phyloP scores from a whole-genome alignment of 805 yeast genomes.

The Lipomyces japonicus region DNA sequence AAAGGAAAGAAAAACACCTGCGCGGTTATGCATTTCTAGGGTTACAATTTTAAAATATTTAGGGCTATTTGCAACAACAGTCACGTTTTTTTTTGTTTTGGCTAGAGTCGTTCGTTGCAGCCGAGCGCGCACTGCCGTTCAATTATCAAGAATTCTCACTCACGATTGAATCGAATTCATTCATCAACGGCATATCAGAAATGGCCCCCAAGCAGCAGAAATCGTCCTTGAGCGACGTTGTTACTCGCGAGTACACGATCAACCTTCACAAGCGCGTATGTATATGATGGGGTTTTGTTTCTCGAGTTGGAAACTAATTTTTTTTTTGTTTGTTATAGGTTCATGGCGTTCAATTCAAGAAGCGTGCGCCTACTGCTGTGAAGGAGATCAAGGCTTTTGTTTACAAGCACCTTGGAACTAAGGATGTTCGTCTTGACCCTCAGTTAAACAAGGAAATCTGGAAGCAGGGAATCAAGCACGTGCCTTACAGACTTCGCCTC shows the following conservation, averaged over 20 bases:
- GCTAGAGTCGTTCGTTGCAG: no score
- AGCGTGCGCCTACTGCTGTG: slow-evolving; percentile 99
- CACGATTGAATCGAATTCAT: no score
- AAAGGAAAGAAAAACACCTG: no score
- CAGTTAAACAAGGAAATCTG: slow-evolving; percentile 96
- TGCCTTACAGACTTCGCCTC: slow-evolving; percentile 95
- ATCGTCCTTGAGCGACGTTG: slow-evolving; percentile 96
- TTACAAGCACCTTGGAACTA: slow-evolving; percentile 97
- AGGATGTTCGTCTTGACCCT: slow-evolving; percentile 98
- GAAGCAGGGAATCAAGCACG: slow-evolving; percentile 99
- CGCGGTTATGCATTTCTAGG: no score
- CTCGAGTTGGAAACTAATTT: neutral
- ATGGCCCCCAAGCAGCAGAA: slow-evolving; percentile 46
- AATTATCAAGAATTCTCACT: no score
- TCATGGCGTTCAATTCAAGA: slow-evolving; percentile 98
- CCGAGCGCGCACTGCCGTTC: no score
- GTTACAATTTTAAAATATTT: no score
- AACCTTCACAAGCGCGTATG: slow-evolving; percentile 99
- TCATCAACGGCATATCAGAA: neutral
- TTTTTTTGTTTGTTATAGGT: slow-evolving; percentile 46
- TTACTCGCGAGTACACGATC: slow-evolving; percentile 99
- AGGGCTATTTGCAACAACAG: no score
- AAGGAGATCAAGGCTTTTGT: slow-evolving; percentile 99
- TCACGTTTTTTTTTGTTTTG: no score
- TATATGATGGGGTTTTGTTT: slow-evolving; percentile 29